These are phyloP conservation scores for Dothiorella sarmentorum DNA, from an alignment of 2,329 filamentous ascomycete species.

Conservation along the genomic window DNA sequence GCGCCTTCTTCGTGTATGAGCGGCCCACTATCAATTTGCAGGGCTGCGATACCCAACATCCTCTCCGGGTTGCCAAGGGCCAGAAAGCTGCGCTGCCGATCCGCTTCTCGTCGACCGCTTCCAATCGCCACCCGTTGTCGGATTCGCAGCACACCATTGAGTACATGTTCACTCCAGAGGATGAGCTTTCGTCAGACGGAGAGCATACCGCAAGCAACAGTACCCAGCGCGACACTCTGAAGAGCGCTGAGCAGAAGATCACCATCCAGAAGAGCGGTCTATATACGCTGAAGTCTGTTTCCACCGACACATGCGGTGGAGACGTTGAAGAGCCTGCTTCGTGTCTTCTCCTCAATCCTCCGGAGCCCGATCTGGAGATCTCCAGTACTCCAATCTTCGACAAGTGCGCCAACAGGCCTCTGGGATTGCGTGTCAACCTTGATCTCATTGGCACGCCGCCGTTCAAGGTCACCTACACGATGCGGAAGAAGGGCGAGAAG, in stretches of 20 bases:
- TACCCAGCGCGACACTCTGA: constrained; percentile 59
- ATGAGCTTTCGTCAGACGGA: constrained; percentile 64
- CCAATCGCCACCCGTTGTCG: constrained; percentile 51
- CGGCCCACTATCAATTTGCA: constrained; percentile 69
- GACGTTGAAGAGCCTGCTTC: constrained; percentile 91
- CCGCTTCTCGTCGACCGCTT: constrained; percentile 57
- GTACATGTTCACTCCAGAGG: constrained; percentile 78
- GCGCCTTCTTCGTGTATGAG: constrained; percentile 82
- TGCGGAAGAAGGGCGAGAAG: constrained; percentile 59
- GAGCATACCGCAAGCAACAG: constrained; percentile 56
- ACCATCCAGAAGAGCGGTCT: constrained; percentile 73
- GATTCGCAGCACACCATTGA: constrained; percentile 69
- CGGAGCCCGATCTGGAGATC: constrained; percentile 75
- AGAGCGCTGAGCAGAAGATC: constrained; percentile 61
- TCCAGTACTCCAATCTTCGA: constrained; percentile 80
- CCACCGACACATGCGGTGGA: constrained; percentile 76
- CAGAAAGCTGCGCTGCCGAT: constrained; percentile 66
- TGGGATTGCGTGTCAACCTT: constrained; percentile 83
- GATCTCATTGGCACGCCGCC: constrained; percentile 91
- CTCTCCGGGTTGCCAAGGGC: constrained; percentile 79
- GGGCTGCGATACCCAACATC: constrained; percentile 75
- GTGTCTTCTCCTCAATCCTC: constrained; percentile 87
- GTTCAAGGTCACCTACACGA: constrained; percentile 76
- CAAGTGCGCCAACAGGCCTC: constrained; percentile 90
- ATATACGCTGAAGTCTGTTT: constrained; percentile 78